Evolutionary conservation across 345 rosid species (phyloP), one percentile per base, ranked within the genome.

Genomic region (Hirschfeldia incana): DNA sequence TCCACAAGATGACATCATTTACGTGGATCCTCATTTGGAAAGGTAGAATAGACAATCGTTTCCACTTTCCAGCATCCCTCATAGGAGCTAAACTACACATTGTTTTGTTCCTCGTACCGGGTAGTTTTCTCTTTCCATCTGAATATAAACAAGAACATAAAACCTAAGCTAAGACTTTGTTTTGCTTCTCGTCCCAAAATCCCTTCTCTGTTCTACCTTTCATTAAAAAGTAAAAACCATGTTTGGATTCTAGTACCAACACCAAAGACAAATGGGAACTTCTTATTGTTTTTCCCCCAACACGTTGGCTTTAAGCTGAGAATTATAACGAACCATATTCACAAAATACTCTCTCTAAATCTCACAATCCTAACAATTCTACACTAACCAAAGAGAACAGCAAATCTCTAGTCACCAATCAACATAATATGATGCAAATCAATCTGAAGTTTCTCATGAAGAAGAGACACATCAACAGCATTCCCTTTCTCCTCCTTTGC

Each of bases 381-480:
- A 58, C 60, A 78, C 36, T 60, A 76, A 58, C 9, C 42, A 51
- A 67, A 57, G 28, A 76, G 68, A 37, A 30, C 59, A 62, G 6
- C 4, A 51, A 59, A 46, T 32, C 61, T 29, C 76, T 70, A 76
- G 67, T 44, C 28, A 75, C 0, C 12, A 39, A 44, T 60, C 74
- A 76, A 26, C 46, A 57, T 10, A 80, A 80, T 63, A 63, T 77
- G 85, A 64, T 85, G 87, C 59, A 90, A 87, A 79, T 92, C 94
- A 29, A 92, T 85, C 82, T 90, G 97, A 80, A 91, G 81, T 77
- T 86, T 79, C 79, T 80, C 75, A 69, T 70, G 84, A 67, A 85
- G 84, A 66, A 79, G 86, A 42, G 85, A 82, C 4, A 44, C 28
- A 16, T 71, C 65, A 0, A 87, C 85, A 11, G 73, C 74, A 0